phyloP scores from a whole-genome alignment of 169 alveolate species.

The Plasmodium reichenowi region DNA sequence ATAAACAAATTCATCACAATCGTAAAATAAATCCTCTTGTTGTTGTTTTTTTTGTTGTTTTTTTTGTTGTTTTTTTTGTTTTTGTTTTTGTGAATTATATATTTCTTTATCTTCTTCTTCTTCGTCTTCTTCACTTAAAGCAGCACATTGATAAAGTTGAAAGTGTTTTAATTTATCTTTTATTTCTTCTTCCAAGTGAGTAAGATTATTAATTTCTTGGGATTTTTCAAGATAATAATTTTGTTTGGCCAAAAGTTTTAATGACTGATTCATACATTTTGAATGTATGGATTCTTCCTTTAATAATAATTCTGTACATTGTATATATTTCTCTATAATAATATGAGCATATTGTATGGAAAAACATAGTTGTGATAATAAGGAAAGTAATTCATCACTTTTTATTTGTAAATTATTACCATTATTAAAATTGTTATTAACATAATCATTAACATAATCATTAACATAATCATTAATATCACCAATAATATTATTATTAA shows the following conservation, averaged over 20 bases:
- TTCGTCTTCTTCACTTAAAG: constrained; percentile 17
- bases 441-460: not conserved
- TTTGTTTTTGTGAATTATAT: not conserved
- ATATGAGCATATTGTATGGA: constrained; percentile 46
- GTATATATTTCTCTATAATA: constrained; percentile 63
- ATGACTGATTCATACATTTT: constrained; percentile 76
- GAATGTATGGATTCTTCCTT: constrained; percentile 79
- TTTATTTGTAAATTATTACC: constrained; percentile 27
- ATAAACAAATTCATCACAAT: constrained; percentile 64
- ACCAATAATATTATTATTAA: no score
- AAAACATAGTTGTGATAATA: constrained; percentile 12
- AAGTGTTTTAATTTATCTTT: constrained; percentile 23
- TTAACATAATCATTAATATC: not conserved
- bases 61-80: not conserved
- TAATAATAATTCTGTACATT: constrained; percentile 75
- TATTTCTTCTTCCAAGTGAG: constrained; percentile 38
- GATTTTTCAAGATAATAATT: constrained; percentile 86
- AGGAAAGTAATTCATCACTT: not conserved
- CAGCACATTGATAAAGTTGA: constrained; percentile 9
- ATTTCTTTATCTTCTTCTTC: constrained; percentile 1
- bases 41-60: not conserved
- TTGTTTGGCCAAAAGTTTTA: constrained; percentile 79
- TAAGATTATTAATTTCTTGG: constrained; percentile 55
- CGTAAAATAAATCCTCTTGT: constrained; percentile 61
- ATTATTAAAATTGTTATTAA: no score